Percentiles rank a stretch among this genome's conserved stretches.
Conservation (phyloP, 2,329 filamentous ascomycete genomes). For the Metarhizium album region DNA sequence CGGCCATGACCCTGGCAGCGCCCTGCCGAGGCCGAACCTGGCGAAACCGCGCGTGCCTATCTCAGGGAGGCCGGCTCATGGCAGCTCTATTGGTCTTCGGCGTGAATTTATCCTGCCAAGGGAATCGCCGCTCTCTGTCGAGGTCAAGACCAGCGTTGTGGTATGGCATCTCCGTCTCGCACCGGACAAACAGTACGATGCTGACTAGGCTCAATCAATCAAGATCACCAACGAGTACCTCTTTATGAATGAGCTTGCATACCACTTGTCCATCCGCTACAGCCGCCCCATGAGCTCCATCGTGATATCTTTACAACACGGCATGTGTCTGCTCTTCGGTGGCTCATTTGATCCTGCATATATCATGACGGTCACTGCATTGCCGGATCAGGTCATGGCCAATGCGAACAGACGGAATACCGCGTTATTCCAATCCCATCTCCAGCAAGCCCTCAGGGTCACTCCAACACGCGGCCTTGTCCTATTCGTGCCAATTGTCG, state of each 20-base stretch:
- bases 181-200: neutral
- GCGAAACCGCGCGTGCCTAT: constrained; percentile 4
- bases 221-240: constrained; percentile 66
- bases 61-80: neutral
- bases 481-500: constrained; percentile 57
- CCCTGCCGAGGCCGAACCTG: constrained; percentile 3
- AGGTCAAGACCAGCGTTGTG: constrained; percentile 23
- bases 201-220: neutral
- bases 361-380: constrained; percentile 59
- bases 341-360: constrained; percentile 73
- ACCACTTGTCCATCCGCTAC: constrained; percentile 64
- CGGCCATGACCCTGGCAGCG: neutral
- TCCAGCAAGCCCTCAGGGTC: constrained; percentile 62
- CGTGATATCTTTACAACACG: constrained; percentile 65
- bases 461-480: constrained; percentile 56
- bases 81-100: neutral
- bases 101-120: neutral
- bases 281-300: constrained; percentile 63
- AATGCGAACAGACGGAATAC: constrained; percentile 74
- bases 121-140: constrained; percentile 2
- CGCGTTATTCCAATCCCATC: constrained; percentile 62
- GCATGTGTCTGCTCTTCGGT: constrained; percentile 62
- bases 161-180: constrained; percentile 9
- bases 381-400: constrained; percentile 57
- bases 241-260: constrained; percentile 63